Evolutionary conservation across 208 protist genomes (phyloP), one percentile per base, ranked within the genome.

Genomic region (Trypanosoma avium): DNA sequence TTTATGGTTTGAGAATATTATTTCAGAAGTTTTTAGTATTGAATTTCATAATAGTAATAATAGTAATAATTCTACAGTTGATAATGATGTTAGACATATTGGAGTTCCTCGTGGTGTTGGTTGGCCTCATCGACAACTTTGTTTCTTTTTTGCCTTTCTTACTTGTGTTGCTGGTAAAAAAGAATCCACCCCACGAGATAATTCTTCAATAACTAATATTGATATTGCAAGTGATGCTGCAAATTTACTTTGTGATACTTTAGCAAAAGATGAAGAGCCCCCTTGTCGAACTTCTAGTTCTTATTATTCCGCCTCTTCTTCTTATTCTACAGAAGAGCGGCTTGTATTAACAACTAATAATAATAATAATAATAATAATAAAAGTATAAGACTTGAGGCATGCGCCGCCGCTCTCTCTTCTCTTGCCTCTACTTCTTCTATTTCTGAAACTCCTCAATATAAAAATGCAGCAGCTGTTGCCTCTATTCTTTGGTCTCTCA

Each of bases 81-180:
- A 53, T 35, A 53, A 9, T 33, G 7, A 3, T 8, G n/a, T 8
- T 38, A 38, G 33, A 38, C 33, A 13, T 38, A 38, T 5, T 42
- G 36, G 36, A 42, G 10, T 42, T 42, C 10, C 36, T n/a, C 4
- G 12, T 42, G 2, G 43, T 53, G 45, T 9, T 29, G 54, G 36
- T 3, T 62, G 54, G 55, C 54, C 15, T 27, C 27, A 57, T 22
- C 49, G 70, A 30, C 60, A 68, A 19, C 24, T 74, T 35, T 53
- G 61, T 46, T 73, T 84, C 43, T 70, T 79, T 45, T 73, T 77
- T 65, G 55, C 65, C 7, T 77, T 79, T 49, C 55, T 75, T 27
- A 67, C 74, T 13, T 48, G 64, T 26, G 30, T 84, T 10, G 35
- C 58, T 40, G 77, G 61, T 43, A 8, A 8, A 40, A 38, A 58